These are phyloP conservation scores for Stephania yunnanensis DNA, from an alignment of 164 flowering plant species.

Conservation along the genomic window DNA sequence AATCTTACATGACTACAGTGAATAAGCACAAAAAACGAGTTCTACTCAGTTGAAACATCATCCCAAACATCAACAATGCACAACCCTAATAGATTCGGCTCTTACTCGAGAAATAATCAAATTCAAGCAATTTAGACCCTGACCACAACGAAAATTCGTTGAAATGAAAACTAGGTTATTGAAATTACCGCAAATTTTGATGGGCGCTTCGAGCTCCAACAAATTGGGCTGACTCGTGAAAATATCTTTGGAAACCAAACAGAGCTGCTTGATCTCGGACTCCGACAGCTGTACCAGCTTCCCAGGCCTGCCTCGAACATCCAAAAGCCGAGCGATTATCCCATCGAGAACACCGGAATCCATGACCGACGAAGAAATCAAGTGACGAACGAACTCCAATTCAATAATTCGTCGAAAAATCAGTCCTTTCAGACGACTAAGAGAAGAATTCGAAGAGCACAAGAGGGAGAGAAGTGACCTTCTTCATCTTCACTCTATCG, in stretches of 20 bases:
- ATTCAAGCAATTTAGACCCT: conserved; percentile 2
- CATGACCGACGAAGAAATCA: conserved; percentile 18
- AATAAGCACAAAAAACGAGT: neutral
- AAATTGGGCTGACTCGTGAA: conserved; percentile 67
- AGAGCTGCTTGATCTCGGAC: conserved; percentile 70
- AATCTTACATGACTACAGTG: neutral
- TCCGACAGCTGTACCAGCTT: conserved; percentile 78
- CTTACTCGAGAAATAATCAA: neutral
- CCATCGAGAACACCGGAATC: conserved; percentile 50
- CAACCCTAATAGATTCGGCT: neutral
- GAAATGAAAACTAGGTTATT: neutral
- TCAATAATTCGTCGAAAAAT: neutral
- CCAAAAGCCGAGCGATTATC: conserved; percentile 51
- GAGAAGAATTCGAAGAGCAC: neutral
- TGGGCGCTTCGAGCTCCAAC: conserved; percentile 78
- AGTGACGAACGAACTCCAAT: neutral
- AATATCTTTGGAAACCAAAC: conserved; percentile 49
- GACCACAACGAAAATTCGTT: neutral
- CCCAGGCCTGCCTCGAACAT: conserved; percentile 55
- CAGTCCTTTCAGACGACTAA: neutral
- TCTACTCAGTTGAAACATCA: neutral
- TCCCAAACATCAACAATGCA: neutral
- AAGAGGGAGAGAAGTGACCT: neutral
- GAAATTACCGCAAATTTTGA: conserved; percentile 70
- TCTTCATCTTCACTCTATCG: neutral